phyloP scores from a whole-genome alignment of 2,329 filamentous ascomycete genomes.

The Colletotrichum cuscutae region DNA sequence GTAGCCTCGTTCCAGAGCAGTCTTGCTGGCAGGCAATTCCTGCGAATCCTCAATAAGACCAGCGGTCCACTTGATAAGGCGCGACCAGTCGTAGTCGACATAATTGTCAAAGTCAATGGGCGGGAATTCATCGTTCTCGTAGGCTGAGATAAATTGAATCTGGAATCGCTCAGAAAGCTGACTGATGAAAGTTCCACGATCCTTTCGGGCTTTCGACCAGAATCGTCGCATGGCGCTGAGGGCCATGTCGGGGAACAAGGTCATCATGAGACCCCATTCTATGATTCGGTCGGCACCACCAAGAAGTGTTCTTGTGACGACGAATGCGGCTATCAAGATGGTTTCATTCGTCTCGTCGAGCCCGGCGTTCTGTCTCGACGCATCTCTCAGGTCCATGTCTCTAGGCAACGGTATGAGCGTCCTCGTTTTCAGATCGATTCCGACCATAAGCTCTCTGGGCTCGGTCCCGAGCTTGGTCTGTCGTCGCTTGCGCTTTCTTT shows the following conservation, averaged over 20 bases:
- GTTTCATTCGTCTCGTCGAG: constrained; percentile 34
- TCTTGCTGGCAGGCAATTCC: constrained; percentile 59
- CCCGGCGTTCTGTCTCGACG: constrained; percentile 1
- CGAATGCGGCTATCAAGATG: constrained; percentile 64
- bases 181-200: constrained; percentile 63
- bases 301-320: constrained; percentile 66
- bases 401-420: constrained; percentile 28
- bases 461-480: constrained; percentile 21
- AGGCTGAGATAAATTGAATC: constrained; percentile 72
- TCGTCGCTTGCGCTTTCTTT: constrained; percentile 23
- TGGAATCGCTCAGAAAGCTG: constrained; percentile 73
- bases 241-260: constrained; percentile 64
- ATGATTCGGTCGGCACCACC: constrained; percentile 69
- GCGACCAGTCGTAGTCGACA: constrained; percentile 74
- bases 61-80: constrained; percentile 72
- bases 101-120: constrained; percentile 72
- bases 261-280: constrained; percentile 69
- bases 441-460: constrained; percentile 24
- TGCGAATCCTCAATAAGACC: constrained; percentile 47
- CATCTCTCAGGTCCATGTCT: constrained; percentile 25
- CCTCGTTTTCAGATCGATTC: constrained; percentile 29
- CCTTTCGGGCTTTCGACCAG: constrained; percentile 64
- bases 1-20: constrained; percentile 56
- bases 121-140: constrained; percentile 70
- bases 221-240: constrained; percentile 63